phyloP scores from a whole-genome alignment of 2,329 filamentous ascomycete species.

The Amauroascus verrucosus region DNA sequence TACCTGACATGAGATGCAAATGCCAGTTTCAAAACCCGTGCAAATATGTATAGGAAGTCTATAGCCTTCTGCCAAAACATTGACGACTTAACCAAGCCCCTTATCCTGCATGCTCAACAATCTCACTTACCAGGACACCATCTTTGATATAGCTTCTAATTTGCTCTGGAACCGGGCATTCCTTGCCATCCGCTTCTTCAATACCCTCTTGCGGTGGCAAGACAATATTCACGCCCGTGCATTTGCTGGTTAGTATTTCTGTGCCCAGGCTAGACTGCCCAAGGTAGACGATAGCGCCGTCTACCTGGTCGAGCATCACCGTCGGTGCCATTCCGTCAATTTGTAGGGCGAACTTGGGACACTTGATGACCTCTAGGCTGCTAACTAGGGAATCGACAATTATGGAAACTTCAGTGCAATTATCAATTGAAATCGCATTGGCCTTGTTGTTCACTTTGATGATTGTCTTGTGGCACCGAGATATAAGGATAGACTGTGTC shows the following conservation, averaged over 20 bases:
- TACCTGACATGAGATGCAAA: too few species aligned
- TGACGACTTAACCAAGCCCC: background rate
- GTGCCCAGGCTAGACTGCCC: conserved; percentile 66
- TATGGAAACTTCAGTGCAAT: conserved; percentile 71
- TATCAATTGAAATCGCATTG: conserved; percentile 94
- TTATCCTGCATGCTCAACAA: conserved; percentile 72
- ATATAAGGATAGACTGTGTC: conserved; percentile 83
- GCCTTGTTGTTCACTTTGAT: conserved; percentile 86
- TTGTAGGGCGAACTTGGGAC: conserved; percentile 86
- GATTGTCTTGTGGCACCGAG: conserved; percentile 80
- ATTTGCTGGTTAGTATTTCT: conserved; percentile 85
- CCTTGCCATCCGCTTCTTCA: conserved; percentile 70
- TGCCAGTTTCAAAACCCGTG: too few species aligned
- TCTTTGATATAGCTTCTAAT: conserved; percentile 70
- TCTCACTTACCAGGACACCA: conserved; percentile 76
- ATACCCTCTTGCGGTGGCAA: conserved; percentile 56
- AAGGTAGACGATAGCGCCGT: conserved; percentile 79
- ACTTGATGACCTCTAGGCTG: conserved; percentile 91
- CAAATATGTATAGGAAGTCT: too few species aligned
- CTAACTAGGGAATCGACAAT: conserved; percentile 84
- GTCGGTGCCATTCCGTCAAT: conserved; percentile 79
- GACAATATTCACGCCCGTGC: conserved; percentile 75
- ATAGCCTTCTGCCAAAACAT: background rate
- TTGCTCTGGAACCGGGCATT: conserved; percentile 81
- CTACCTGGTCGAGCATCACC: conserved; percentile 83